Evolutionary conservation across 176 grass and related monocot genomes (phyloP).

Genomic region (Carex myosuroides): DNA sequence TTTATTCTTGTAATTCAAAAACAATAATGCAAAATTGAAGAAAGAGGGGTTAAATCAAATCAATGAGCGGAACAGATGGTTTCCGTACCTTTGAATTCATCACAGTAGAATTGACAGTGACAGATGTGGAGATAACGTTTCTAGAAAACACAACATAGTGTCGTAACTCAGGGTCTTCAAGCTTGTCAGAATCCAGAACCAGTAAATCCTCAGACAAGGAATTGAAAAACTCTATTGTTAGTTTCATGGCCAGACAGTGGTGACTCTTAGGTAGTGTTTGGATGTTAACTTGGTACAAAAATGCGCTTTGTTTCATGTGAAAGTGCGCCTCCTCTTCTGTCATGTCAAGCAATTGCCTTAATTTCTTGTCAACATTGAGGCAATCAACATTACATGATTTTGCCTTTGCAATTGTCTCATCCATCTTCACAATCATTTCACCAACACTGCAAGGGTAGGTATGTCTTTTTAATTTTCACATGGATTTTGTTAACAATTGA

Average conservation of each 20-base stretch:
- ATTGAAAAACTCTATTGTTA: slow-evolving; percentile 62
- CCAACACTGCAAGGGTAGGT: slow-evolving; percentile 31
- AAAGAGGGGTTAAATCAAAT: neutral
- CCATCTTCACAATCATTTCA: slow-evolving; percentile 51
- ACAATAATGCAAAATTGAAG: neutral
- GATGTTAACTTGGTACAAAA: slow-evolving; percentile 49
- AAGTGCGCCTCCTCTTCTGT: slow-evolving; percentile 73
- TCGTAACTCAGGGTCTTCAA: slow-evolving; percentile 32
- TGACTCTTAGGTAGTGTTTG: slow-evolving; percentile 62
- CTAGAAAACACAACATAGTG: slow-evolving; percentile 70
- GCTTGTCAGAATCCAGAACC: slow-evolving; percentile 25
- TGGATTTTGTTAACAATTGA: neutral
- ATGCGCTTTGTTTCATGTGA: slow-evolving; percentile 66
- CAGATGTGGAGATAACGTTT: slow-evolving; percentile 53
- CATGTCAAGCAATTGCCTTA: slow-evolving; percentile 56
- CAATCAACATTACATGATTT: slow-evolving; percentile 52
- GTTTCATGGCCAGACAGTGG: slow-evolving; percentile 67
- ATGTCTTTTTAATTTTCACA: neutral
- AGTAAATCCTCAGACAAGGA: slow-evolving; percentile 26
- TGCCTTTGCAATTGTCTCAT: slow-evolving; percentile 47
- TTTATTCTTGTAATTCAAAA: neutral
- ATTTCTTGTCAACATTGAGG: slow-evolving; percentile 63
- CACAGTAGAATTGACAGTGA: slow-evolving; percentile 74
- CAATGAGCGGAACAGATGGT: neutral
- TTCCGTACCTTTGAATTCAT: slow-evolving; percentile 57